Evolutionary conservation across 2,329 filamentous ascomycete genomes (phyloP), one percentile per base, ranked within the genome.

Genomic region (Paraconiothyrium brasiliense): DNA sequence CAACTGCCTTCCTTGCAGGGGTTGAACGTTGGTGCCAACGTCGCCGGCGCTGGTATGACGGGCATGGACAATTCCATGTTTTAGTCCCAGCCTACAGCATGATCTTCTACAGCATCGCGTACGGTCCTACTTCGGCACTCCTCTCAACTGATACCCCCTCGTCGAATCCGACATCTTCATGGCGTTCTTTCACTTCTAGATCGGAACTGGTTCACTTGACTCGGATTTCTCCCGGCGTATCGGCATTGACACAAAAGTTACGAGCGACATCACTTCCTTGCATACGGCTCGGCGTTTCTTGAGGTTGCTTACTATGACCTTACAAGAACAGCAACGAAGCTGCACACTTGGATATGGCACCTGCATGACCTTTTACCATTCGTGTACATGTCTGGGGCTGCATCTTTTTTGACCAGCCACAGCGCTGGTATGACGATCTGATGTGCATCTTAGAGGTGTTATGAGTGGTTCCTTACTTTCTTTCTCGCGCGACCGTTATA

Each of bases 11-110:
- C 61, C 47, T 58, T 75, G 61, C 74, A 77, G 49, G 75, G 67
- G 39, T 34, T 69, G 34, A 70, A 69, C 56, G 64, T 68, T n/a
- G 58, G 73, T 35, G 82, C 81, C 62, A 84, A 84, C 60, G 82
- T 84, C 61, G 84, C 83, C 27, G 83, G 82, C 48, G 82, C 82
- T 60, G 85, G 85, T 57, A 80, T 89, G 63, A 81, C 84, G 44
- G 85, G 85, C 59, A 86, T 87, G 70, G 84, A 84, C 62, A 84
- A 85, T 62, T 83, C 84, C 61, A 83, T 84, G 79, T 78, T 77
- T 59, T 79, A 71, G 68, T 41, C 16, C 30, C 58, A 32, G 37
- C n/a, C 34, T 32, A 11, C 49, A 58, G 41, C 54, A 56, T 14
- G 27, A 57, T 57, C n/a, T 57, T 59, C 57, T 58, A 52, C 57